A percentile compares a stretch with the other conserved stretches of the same genome.
phyloP scores from a whole-genome alignment of 306 rosid species.

The Castanospermum australe region DNA sequence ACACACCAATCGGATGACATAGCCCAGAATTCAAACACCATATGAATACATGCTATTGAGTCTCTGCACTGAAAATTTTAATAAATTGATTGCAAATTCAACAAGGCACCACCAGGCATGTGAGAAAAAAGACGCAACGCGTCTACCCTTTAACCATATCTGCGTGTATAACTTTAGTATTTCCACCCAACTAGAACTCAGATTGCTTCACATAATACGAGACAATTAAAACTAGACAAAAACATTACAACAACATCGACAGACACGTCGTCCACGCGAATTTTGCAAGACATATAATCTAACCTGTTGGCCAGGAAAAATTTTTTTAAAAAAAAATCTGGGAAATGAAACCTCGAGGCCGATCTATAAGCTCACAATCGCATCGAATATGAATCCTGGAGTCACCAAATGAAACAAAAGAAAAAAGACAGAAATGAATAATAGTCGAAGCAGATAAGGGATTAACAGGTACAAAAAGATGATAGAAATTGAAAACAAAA shows the following conservation, averaged over 20 bases:
- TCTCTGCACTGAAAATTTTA: background rate
- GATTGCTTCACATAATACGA: background rate
- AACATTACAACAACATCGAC: background rate
- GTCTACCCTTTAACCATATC: background rate
- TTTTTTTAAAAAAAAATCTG: background rate
- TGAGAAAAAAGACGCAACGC: background rate
- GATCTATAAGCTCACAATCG: slow-evolving; percentile 61
- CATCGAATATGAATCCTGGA: slow-evolving; percentile 45
- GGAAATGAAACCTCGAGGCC: slow-evolving; percentile 44
- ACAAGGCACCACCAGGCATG: background rate
- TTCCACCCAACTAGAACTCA: background rate
- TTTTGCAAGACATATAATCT: slow-evolving; percentile 17
- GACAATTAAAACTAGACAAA: slow-evolving; percentile 1
- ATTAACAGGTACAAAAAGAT: background rate
- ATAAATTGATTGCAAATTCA: background rate
- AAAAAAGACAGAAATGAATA: background rate
- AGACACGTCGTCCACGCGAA: background rate
- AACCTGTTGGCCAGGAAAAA: slow-evolving; percentile 36
- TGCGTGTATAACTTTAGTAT: background rate
- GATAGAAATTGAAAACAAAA: background rate
- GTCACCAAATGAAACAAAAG: background rate
- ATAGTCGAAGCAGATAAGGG: background rate
- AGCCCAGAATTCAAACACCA: slow-evolving; percentile 1
- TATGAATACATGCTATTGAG: background rate
- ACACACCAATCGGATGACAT: background rate